Percentiles rank a stretch among this genome's conserved stretches.
Evolutionary conservation across 139 green algal genomes (phyloP).

Genomic region (Haematococcus sp.): DNA sequence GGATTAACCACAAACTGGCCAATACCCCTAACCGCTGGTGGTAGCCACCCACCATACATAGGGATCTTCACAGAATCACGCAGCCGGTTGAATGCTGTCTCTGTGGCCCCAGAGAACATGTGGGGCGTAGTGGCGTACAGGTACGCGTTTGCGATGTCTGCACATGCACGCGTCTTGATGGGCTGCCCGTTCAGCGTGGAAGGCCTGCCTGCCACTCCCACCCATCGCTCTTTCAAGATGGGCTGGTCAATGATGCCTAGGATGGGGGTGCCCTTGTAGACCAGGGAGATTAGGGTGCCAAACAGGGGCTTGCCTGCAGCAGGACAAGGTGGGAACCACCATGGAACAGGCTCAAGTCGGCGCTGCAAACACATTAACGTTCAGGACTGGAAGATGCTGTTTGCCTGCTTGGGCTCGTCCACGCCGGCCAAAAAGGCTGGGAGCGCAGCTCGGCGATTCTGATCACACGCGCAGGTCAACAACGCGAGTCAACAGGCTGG

Average conservation of each 20-base stretch:
- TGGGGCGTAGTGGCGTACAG: slow-evolving; percentile 83
- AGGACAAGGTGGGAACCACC: neutral
- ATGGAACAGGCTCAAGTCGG: neutral
- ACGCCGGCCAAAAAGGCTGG: too few relatives aligned
- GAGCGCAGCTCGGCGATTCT: too few relatives aligned
- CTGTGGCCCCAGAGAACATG: slow-evolving; percentile 80
- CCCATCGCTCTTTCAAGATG: slow-evolving; percentile 85
- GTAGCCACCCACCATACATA: slow-evolving; percentile 70
- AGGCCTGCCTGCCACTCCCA: slow-evolving; percentile 72
- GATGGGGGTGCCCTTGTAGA: slow-evolving; percentile 83
- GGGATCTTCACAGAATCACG: slow-evolving; percentile 72
- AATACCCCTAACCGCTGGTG: neutral
- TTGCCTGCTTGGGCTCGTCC: too few relatives aligned
- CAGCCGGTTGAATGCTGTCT: slow-evolving; percentile 70
- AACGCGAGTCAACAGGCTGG: too few relatives aligned
- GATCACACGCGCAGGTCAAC: too few relatives aligned
- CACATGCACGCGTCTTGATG: slow-evolving; percentile 48
- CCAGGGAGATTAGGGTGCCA: slow-evolving; percentile 91
- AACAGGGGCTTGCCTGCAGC: slow-evolving; percentile 94
- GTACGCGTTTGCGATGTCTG: slow-evolving; percentile 38
- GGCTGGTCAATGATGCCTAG: slow-evolving; percentile 97
- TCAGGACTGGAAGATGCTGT: neutral
- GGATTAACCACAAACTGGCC: too few relatives aligned
- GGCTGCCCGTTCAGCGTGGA: slow-evolving; percentile 86
- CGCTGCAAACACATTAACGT: neutral